Conservation (phyloP, 192 early-diverging fungal species). For the Gamsiella multidivaricata region DNA sequence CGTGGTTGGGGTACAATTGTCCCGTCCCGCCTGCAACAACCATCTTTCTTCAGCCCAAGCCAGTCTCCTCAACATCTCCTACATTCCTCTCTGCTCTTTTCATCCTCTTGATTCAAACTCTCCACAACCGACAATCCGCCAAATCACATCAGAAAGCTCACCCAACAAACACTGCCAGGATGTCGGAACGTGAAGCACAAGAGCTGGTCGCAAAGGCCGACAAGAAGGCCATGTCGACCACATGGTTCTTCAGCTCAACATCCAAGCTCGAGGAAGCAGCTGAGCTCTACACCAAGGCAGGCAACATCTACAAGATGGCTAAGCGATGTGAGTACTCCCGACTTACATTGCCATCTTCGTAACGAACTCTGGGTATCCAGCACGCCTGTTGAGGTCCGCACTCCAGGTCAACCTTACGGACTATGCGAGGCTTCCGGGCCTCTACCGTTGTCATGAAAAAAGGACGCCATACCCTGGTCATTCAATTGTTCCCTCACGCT, state of each 20-base stretch:
- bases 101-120: neutral
- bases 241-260: conserved; percentile 80
- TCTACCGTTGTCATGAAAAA: no score
- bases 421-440: no score
- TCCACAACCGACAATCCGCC: no score
- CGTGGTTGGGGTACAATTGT: no score
- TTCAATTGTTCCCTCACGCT: neutral
- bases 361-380: neutral
- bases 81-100: neutral
- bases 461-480: neutral
- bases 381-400: no score
- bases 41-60: no score
- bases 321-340: conserved; percentile 80
- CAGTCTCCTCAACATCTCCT: no score
- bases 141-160: no score
- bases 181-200: conserved; percentile 70
- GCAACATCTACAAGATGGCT: conserved; percentile 91
- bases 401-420: no score
- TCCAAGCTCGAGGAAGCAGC: conserved; percentile 93
- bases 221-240: conserved; percentile 70
- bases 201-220: conserved; percentile 75
- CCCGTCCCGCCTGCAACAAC: no score
- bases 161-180: no score
- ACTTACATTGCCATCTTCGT: neutral
- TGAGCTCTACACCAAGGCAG: conserved; percentile 92